Evolutionary conservation across 192 early-diverging fungal genomes (phyloP), one percentile per base, ranked within the genome.

Genomic region (Podila clonocystis): DNA sequence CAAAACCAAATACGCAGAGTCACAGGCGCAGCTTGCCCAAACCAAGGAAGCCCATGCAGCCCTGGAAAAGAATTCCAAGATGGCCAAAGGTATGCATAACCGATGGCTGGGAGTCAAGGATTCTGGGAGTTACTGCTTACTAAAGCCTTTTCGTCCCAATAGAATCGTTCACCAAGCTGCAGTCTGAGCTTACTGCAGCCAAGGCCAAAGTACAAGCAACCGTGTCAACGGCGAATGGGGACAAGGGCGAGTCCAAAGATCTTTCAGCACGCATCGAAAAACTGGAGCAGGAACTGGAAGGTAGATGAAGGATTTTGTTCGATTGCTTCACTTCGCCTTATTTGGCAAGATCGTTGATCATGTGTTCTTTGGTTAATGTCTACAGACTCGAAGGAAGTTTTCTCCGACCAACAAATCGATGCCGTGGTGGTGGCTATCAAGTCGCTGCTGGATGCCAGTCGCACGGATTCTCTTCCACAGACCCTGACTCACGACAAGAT

Each of bases 341-440:
- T 45, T 13, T 45, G 41, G 41, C 15, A 12, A 45, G 41, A 45
- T 1, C 13, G 17, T 8, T 45, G 41, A 55, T 11, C 24, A 17
- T 24, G 24, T 17, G 3, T 11, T 55, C 52, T 55, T n/a, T n/a
- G 52, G 5, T 24, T 55, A 7, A 59, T 38, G 3, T 45, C 59
- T 20, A 29, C 50, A 75, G 62, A 20, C 34, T 75, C 66, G 28
- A 75, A 75, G 73, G 73, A 75, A 28, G 50, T 20, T n/a, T 58
- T 75, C 38, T 62, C 67, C 26, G 50, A 64, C 22, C 8, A 60
- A 12, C 66, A 75, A 9, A 41, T 62, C 31, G 34, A 68, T 2
- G 67, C 62, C 20, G 73, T 68, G 38, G 59, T 49, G n/a, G 48
- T 61, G 13, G 60, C 65, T 12, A 69, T 62, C 19, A 50, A 62